These are phyloP conservation scores for Oryza meyeriana DNA, from an alignment of 176 grass and related monocot genomes.

Conservation along the genomic window DNA sequence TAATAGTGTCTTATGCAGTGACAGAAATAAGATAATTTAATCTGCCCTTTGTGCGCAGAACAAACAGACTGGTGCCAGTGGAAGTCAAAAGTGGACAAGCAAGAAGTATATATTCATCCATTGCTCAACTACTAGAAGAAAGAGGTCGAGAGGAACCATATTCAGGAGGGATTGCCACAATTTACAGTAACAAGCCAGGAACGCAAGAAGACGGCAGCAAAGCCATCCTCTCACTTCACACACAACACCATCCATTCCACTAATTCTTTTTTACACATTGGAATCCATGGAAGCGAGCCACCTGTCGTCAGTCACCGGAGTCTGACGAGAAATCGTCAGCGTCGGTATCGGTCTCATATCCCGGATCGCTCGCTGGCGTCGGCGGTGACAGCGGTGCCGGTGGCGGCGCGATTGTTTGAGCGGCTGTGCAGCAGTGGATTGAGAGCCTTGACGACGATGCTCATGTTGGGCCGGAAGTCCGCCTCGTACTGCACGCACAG, in stretches of 20 bases:
- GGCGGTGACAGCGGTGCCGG: background rate
- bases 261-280: background rate
- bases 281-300: background rate
- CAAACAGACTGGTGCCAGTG: background rate
- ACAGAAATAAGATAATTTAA: background rate
- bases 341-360: slow-evolving; percentile 3
- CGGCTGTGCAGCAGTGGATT: background rate
- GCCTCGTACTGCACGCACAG: background rate
- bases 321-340: no score
- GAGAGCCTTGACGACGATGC: background rate
- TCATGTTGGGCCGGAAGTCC: background rate
- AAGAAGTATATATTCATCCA: slow-evolving; percentile 11
- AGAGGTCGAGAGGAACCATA: background rate
- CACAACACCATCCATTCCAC: background rate
- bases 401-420: background rate
- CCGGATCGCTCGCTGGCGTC: slow-evolving; percentile 22
- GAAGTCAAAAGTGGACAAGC: background rate
- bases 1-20: background rate
- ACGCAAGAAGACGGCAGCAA: background rate
- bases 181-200: slow-evolving; percentile 6
- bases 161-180: slow-evolving; percentile 4
- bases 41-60: background rate
- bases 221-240: slow-evolving; percentile 1
- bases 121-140: background rate
- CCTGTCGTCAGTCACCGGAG: background rate